Evolutionary conservation across 1,139 yeast genomes (phyloP), one percentile per base, ranked within the genome.

Genomic region (Geotrichum fermentans): DNA sequence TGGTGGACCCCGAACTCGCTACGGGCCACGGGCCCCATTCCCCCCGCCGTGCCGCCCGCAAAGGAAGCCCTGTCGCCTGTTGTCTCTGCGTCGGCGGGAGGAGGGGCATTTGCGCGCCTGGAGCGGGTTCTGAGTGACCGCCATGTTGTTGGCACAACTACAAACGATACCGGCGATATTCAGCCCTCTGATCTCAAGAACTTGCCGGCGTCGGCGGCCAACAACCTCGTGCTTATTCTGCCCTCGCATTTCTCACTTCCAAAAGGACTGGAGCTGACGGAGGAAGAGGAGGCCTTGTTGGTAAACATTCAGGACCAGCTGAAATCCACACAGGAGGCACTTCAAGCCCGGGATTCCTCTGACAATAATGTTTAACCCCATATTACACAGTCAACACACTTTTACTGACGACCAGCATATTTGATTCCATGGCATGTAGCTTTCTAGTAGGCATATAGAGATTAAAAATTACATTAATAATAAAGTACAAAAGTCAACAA

Each of bases 1-100:
- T 82, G 88, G 87, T 80, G 85, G 85, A 72, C 78, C 5, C 73
- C 80, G 1, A 62, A 55, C 39, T 47, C 53, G 4, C 46, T 56
- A 41, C 43, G 53, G 36, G 40, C 50, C 14, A 38, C 33, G 32
- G 51, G 48, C 20, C 42, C 43, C 18, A 18, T 29, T 18, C 30
- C 30, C 18, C n/a, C n/a, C n/a, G n/a, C n/a, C n/a, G 29, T 35
- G 30, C 30, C n/a, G 16, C 28, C 28, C 8, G 32, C 22, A 8
- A 35, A 34, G n/a, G 30, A 11, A 2, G 22, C 24, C n/a, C 24
- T 32, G 24, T 16, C 35, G 17, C 20, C 50, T 3, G 40, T 8
- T 8, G 29, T 22, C 7, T 21, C 36, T 11, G 7, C 16, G 32
- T 13, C 13, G 29, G 13, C 17, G 28, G 26, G 36, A n/a, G 36